Conservation (phyloP, 2,329 filamentous ascomycete species). For the Penicillium sp. region DNA sequence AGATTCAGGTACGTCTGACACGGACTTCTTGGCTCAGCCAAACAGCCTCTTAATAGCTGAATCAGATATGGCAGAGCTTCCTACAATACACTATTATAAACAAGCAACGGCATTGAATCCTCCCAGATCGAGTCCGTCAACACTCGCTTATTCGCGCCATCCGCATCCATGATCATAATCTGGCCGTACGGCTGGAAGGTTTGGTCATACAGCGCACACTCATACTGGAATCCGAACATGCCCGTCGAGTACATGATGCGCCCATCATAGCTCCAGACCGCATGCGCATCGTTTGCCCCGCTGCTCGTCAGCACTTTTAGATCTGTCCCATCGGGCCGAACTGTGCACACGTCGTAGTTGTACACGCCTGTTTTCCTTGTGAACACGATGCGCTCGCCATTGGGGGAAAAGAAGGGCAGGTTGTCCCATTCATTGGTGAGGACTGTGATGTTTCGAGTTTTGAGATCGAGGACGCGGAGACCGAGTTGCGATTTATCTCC, state of each 20-base stretch:
- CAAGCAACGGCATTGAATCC: constrained; percentile 36
- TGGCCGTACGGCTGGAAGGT: constrained; percentile 54
- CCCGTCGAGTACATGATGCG: constrained; percentile 49
- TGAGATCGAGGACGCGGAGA: constrained; percentile 36
- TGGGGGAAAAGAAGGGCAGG: constrained; percentile 46
- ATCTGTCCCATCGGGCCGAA: constrained; percentile 47
- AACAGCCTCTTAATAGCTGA: constrained; percentile 4
- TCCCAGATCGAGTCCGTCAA: constrained; percentile 39
- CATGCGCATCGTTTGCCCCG: constrained; percentile 51
- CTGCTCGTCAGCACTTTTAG: constrained; percentile 40
- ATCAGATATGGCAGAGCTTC: neutral
- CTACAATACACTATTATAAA: neutral
- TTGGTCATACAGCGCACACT: constrained; percentile 47
- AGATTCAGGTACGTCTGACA: neutral
- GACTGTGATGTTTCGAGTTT: constrained; percentile 32
- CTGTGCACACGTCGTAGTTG: constrained; percentile 50
- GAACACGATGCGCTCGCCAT: constrained; percentile 47
- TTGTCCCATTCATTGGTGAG: constrained; percentile 48
- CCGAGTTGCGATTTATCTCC: constrained; percentile 31
- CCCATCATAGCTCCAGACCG: constrained; percentile 50
- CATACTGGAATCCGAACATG: constrained; percentile 52
- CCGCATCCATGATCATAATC: constrained; percentile 50
- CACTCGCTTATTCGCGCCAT: constrained; percentile 41
- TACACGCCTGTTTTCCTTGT: constrained; percentile 40
- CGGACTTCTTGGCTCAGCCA: constrained; percentile 26